Conservation (phyloP, 2,329 filamentous ascomycete genomes). For the Calonectria montana region DNA sequence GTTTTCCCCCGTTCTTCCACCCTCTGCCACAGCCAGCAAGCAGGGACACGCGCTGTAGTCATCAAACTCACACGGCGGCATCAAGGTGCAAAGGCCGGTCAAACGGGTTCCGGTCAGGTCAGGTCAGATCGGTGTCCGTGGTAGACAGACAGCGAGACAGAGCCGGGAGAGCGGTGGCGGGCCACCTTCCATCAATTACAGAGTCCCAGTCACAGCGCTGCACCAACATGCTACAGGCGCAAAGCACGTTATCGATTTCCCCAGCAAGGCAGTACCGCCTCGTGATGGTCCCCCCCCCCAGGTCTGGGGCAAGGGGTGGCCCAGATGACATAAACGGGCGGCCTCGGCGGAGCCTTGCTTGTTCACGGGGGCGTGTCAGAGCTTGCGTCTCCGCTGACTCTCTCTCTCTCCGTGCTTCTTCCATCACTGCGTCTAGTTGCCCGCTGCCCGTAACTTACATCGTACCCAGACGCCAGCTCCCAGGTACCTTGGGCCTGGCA, state of each 20-base stretch:
- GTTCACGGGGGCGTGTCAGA: conserved; percentile 26
- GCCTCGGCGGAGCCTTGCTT: conserved; percentile 35
- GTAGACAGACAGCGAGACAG: not conserved
- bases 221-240: not conserved
- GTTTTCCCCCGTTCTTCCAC: not conserved
- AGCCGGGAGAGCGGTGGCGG: conserved; percentile 1
- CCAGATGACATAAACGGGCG: conserved; percentile 38
- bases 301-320: conserved; percentile 11
- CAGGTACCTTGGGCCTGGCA: conserved; percentile 19
- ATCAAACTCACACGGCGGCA: conserved; percentile 11
- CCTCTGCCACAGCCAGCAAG: not conserved
- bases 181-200: not conserved
- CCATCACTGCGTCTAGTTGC: not conserved
- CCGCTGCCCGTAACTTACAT: not conserved
- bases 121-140: not conserved
- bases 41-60: not conserved
- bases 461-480: conserved; percentile 1
- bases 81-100: conserved; percentile 16
- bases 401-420: not conserved
- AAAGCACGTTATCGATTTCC: conserved; percentile 16
- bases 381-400: not conserved
- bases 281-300: conserved; percentile 14
- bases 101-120: conserved; percentile 24
- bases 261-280: conserved; percentile 29
- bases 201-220: not conserved